Evolutionary conservation across 2,329 filamentous ascomycete species (phyloP), one percentile per base, ranked within the genome.

Genomic region (Nigrospora osmanthi): DNA sequence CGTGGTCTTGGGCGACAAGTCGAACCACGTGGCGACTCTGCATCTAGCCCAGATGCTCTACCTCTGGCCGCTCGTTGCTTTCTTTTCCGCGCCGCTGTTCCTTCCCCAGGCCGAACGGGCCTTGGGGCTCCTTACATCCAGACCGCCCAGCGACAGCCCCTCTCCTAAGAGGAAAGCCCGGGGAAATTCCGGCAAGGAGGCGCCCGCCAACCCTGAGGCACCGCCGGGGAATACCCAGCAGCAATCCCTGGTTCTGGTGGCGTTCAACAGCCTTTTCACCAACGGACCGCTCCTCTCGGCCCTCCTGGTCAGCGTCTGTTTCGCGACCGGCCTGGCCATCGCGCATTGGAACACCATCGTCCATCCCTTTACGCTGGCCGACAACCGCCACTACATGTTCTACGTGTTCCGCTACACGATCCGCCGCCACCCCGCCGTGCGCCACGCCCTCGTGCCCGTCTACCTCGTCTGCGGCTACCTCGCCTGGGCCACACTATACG

Each of bases 381-480:
- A 98, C 64, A 98, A 98, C 64, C 76, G 93, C 3, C 93, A 98
- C 63, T 98, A 95, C 69, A 85, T 95, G 62, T 98, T 98, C 65
- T 98, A 98, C 67, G 72, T 95, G 48, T 98, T 98, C 71, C 83
- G 89, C 1, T 81, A 89, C 57, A 83, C 85, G 6, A 83, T 97
- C 34, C 76, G 85, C 3, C 75, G 74, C 6, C 78, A 87, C 36
- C 69, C 72, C 1, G 65, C 70, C 15, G 65, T 88, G 42, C 83
- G 83, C 33, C 89, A 89, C 54, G 64, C 75, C 1, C 81, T 86
- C 2, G 76, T 84, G 0, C 72, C 83, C 0, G 68, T 84, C 1
- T 97, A 98, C 63, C 75, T 85, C 3, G 11, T 80, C 14, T 83
- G 80, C 55, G 82, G 76, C 9, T 91, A 82, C 77, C 65, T 84